These are phyloP conservation scores for Aspergillus intermedius DNA, from an alignment of 2,329 filamentous ascomycete species.

Conservation along the genomic window DNA sequence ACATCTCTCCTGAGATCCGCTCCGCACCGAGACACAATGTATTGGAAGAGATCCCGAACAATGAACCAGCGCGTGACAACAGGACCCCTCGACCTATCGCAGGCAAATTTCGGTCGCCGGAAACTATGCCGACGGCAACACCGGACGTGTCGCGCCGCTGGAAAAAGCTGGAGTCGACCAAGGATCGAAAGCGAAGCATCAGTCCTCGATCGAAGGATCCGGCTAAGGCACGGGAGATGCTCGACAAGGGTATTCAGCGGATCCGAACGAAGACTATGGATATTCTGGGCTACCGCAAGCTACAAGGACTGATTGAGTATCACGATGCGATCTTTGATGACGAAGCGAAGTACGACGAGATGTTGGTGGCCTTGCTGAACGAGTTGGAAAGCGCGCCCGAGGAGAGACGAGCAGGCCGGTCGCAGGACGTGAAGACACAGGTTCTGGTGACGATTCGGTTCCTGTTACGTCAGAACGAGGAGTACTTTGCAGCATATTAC, in stretches of 20 bases:
- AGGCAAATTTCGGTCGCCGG: conserved; percentile 9
- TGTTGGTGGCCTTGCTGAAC: conserved; percentile 32
- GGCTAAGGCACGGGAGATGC: conserved; percentile 30
- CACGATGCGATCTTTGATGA: conserved; percentile 31
- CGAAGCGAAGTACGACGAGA: conserved; percentile 30
- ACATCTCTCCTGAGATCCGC: conserved; percentile 14
- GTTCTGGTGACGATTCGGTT: conserved; percentile 36
- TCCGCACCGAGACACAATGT: conserved; percentile 22
- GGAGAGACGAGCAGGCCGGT: conserved; percentile 20
- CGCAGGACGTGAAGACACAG: conserved; percentile 36
- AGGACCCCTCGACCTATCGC: conserved; percentile 15
- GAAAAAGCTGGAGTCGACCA: conserved; percentile 25
- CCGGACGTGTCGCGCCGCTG: conserved; percentile 17
- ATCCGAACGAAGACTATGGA: conserved; percentile 33
- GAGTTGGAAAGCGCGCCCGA: conserved; percentile 29
- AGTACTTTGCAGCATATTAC: conserved; percentile 30
- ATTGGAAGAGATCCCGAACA: conserved; percentile 34
- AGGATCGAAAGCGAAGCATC: conserved; percentile 26
- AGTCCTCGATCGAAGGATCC: conserved; percentile 35
- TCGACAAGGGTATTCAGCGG: conserved; percentile 31
- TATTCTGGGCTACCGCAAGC: conserved; percentile 37
- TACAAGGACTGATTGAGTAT: conserved; percentile 35
- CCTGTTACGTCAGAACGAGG: conserved; percentile 31
- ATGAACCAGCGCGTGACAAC: conserved; percentile 27
- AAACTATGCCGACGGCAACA: conserved; percentile 6